phyloP scores from a whole-genome alignment of 208 protist genomes.

The Leishmania guyanensis region DNA sequence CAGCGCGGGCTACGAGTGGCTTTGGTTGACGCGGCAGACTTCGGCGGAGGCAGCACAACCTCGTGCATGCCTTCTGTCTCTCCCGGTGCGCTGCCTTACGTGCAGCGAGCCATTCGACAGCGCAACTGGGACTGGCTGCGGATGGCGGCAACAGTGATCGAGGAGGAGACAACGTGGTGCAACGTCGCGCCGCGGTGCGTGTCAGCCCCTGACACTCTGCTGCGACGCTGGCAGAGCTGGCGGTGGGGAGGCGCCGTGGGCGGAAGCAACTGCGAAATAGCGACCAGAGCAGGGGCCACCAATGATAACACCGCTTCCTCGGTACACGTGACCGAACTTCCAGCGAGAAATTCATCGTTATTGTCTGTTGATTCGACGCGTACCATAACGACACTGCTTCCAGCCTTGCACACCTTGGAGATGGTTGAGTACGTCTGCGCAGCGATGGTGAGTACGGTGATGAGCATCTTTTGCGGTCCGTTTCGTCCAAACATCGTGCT shows the following conservation, averaged over 20 bases:
- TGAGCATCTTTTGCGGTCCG: conserved; percentile 64
- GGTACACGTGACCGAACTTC: neutral
- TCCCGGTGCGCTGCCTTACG: conserved; percentile 69
- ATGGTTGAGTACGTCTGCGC: conserved; percentile 52
- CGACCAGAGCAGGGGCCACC: neutral
- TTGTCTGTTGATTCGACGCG: neutral
- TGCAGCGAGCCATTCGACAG: conserved; percentile 78
- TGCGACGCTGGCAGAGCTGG: conserved; percentile 1
- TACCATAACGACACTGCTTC: conserved; percentile 50
- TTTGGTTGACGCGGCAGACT: conserved; percentile 72
- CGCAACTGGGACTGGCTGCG: conserved; percentile 65
- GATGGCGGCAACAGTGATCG: conserved; percentile 45
- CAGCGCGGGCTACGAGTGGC: conserved; percentile 77
- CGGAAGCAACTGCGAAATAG: neutral
- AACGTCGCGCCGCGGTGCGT: conserved; percentile 50
- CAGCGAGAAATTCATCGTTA: neutral
- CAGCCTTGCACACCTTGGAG: conserved; percentile 61
- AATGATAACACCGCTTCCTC: neutral
- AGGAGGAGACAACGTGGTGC: conserved; percentile 54
- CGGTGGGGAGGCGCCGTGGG: neutral
- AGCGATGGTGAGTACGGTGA: conserved; percentile 42
- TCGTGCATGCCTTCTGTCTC: conserved; percentile 32
- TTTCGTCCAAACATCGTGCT: conserved; percentile 34
- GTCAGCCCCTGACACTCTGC: conserved; percentile 1
- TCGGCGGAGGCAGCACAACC: conserved; percentile 43